These are phyloP conservation scores for Oehlia diaphana DNA, from an alignment of 192 early-diverging fungal species.

Conservation along the genomic window DNA sequence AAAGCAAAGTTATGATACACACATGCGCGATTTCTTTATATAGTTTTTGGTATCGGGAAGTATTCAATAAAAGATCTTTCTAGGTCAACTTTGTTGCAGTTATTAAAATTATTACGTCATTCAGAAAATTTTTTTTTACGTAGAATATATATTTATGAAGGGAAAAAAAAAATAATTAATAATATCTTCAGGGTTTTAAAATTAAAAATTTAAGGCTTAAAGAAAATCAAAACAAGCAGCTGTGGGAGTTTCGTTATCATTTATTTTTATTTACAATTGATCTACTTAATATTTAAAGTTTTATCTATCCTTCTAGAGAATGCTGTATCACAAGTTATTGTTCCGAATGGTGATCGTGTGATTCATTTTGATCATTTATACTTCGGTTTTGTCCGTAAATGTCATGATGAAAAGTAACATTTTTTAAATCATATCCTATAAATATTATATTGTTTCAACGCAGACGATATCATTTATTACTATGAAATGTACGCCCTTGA, in stretches of 20 bases:
- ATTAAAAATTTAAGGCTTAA: background rate
- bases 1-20: background rate
- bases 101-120: background rate
- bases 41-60: background rate
- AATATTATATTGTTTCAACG: background rate
- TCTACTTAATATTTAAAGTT: too few species aligned
- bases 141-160: too few species aligned
- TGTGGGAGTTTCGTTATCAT: background rate
- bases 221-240: background rate
- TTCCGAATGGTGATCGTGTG: background rate
- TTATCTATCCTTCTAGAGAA: background rate
- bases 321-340: background rate
- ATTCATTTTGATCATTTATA: background rate
- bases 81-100: background rate
- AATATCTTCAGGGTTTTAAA: background rate
- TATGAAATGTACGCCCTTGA: background rate
- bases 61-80: background rate
- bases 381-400: background rate
- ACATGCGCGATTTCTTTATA: constrained; percentile 1
- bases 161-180: too few species aligned
- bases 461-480: too few species aligned
- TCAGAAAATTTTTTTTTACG: too few species aligned
- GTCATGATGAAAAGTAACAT: background rate
- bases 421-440: background rate
- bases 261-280: background rate